Evolutionary conservation across 352 stramenopile species (phyloP).

Genomic region (Lagenidium giganteum): DNA sequence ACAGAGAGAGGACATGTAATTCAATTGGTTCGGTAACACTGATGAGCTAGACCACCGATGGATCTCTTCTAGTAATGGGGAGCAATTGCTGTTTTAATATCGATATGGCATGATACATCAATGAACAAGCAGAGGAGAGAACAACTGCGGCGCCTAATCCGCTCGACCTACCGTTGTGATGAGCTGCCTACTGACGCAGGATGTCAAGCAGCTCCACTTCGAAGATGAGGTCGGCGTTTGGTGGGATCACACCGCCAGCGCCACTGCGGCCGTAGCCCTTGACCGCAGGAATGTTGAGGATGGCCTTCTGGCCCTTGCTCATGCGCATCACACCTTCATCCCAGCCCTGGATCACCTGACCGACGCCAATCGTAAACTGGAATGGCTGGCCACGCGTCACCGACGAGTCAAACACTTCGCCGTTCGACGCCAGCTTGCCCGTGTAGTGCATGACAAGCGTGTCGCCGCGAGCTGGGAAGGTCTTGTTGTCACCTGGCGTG

Average conservation of each 20-base stretch:
- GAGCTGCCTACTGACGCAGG: conserved; percentile 15
- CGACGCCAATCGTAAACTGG: conserved; percentile 73
- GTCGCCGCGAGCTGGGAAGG: conserved; percentile 60
- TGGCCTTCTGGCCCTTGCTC: conserved; percentile 91
- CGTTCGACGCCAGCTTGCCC: conserved; percentile 59
- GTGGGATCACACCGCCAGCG: conserved; percentile 83
- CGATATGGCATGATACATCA: no score
- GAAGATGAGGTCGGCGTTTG: conserved; percentile 92
- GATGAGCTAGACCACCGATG: no score
- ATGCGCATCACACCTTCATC: conserved; percentile 94
- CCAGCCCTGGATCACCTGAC: conserved; percentile 94
- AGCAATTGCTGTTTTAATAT: no score
- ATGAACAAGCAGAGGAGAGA: no score
- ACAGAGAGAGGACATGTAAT: no score
- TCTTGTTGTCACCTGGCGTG: conserved; percentile 49
- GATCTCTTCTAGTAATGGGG: no score
- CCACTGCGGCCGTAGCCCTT: conserved; percentile 91
- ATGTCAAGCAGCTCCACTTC: conserved; percentile 92
- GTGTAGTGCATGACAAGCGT: conserved; percentile 84
- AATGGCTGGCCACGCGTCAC: conserved; percentile 68
- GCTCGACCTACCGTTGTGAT: no score
- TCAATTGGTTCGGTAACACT: no score
- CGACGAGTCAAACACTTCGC: conserved; percentile 76
- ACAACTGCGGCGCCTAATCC: no score
- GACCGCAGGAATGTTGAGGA: conserved; percentile 86